Conservation (phyloP, 768 basidiomycete species). For the Boletus eberwhitei region DNA sequence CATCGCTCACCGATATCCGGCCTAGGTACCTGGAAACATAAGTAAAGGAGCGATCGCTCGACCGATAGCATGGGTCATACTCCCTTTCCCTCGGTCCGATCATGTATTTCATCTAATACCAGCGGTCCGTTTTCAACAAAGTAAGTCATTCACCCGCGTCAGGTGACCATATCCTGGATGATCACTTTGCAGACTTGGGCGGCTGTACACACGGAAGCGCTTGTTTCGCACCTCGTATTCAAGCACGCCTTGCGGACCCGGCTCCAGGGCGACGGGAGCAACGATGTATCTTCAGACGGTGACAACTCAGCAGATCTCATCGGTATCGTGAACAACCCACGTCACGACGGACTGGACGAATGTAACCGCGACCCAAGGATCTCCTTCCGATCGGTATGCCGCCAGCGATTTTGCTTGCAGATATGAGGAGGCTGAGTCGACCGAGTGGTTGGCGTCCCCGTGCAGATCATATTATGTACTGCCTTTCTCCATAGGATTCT, state of each 20-base stretch:
- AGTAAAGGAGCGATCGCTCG: conserved; percentile 43
- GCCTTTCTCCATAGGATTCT: no score
- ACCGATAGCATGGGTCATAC: conserved; percentile 69
- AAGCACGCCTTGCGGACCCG: conserved; percentile 50
- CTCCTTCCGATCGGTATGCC: no score
- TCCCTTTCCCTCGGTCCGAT: conserved; percentile 48
- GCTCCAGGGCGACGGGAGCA: no score
- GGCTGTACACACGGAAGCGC: conserved; percentile 34
- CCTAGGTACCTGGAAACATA: conserved; percentile 55
- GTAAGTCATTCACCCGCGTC: conserved; percentile 6
- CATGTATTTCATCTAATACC: conserved; percentile 40
- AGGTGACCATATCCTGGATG: background rate
- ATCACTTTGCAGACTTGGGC: conserved; percentile 34
- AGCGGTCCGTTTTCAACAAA: conserved; percentile 47
- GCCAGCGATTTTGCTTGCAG: no score
- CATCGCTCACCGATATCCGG: background rate
- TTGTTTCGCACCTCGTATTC: conserved; percentile 50
- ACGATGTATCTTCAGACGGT: no score
- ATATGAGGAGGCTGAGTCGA: no score
- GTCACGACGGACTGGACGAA: no score
- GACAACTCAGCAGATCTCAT: no score
- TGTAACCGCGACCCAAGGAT: no score
- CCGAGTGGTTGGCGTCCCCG: no score
- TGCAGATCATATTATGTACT: no score
- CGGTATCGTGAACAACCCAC: no score